Conservation (phyloP, 805 yeast species). For the Millerozyma miso region DNA sequence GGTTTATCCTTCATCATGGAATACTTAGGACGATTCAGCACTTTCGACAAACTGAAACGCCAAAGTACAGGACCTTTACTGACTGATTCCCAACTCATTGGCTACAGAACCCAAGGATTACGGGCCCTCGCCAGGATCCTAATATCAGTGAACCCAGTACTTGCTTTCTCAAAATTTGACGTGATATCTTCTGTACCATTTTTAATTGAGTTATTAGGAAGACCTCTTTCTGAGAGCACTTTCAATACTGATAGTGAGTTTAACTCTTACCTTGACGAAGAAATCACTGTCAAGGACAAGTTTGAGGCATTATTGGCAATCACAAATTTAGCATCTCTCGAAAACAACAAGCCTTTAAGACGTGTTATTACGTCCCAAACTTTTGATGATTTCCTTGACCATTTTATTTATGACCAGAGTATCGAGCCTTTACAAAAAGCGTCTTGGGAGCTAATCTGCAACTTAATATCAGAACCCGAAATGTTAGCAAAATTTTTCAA, state of each 20-base stretch:
- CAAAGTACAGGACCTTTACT: slow-evolving; percentile 17
- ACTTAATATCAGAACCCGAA: slow-evolving; percentile 43
- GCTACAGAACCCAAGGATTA: slow-evolving; percentile 29
- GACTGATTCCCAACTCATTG: slow-evolving; percentile 12
- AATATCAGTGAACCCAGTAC: slow-evolving; percentile 39
- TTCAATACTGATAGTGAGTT: slow-evolving; percentile 6
- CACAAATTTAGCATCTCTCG: slow-evolving; percentile 58
- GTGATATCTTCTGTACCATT: slow-evolving; percentile 44
- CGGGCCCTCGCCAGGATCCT: slow-evolving; percentile 43
- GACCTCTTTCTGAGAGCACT: slow-evolving; percentile 18
- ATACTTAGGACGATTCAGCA: slow-evolving; percentile 30
- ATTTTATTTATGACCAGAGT: slow-evolving; percentile 36
- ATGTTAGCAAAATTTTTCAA: slow-evolving; percentile 58
- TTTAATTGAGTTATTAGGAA: slow-evolving; percentile 44
- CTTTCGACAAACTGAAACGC: slow-evolving; percentile 15
- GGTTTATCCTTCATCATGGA: slow-evolving; percentile 36
- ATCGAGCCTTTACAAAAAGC: slow-evolving; percentile 49
- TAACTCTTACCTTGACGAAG: slow-evolving; percentile 22
- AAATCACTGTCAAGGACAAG: slow-evolving; percentile 37
- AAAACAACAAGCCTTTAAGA: slow-evolving; percentile 34
- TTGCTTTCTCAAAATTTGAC: slow-evolving; percentile 39
- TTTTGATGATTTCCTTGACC: slow-evolving; percentile 43
- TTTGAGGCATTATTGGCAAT: slow-evolving; percentile 60
- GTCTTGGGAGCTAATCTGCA: slow-evolving; percentile 59
- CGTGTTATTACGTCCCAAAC: slow-evolving; percentile 41